A percentile compares a stretch with the other conserved stretches of the same genome.
Conservation (phyloP, 208 protist genomes). For the Porcisia deanei region DNA sequence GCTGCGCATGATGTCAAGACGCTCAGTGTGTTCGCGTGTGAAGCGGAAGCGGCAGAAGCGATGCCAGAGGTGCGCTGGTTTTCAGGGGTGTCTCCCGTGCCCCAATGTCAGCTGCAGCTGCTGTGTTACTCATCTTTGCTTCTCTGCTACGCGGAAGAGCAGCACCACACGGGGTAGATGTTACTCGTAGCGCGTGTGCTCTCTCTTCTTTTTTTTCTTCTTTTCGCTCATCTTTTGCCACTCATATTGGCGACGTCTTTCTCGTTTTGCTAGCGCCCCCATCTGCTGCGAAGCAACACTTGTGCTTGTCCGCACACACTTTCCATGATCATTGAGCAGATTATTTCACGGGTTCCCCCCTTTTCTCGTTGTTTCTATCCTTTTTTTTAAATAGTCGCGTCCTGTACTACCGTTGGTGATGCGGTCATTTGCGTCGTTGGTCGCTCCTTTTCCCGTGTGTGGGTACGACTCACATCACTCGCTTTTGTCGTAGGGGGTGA, state of each 20-base stretch:
- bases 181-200: background rate
- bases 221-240: background rate
- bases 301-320: background rate
- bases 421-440: background rate
- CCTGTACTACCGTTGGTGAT: background rate
- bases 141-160: background rate
- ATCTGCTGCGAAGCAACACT: background rate
- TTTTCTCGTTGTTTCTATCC: background rate
- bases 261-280: background rate
- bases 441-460: background rate
- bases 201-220: background rate
- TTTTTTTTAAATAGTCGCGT: background rate
- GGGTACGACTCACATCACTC: background rate
- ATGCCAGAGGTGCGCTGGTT: background rate
- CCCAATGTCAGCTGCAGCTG: background rate
- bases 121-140: background rate
- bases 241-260: background rate
- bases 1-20: conserved; percentile 3
- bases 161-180: background rate
- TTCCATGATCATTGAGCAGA: background rate
- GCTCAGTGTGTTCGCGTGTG: background rate
- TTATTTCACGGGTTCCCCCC: background rate
- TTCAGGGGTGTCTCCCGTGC: background rate
- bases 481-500: background rate
- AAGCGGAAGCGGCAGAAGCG: background rate